Evolutionary conservation across 148 eudicot genomes (phyloP).

Genomic region (Euryodendron excelsum): DNA sequence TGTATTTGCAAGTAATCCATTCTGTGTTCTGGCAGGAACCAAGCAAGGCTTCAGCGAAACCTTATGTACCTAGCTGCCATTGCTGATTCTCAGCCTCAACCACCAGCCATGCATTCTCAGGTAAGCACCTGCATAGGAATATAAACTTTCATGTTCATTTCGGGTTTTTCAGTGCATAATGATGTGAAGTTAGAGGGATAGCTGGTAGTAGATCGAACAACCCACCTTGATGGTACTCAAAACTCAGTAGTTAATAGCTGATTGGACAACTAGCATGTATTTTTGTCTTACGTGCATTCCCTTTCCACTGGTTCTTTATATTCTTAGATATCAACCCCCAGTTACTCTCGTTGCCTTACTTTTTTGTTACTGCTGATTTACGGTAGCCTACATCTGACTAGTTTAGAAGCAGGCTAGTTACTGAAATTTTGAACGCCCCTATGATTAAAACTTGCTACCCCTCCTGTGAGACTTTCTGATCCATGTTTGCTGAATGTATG

Average conservation of each 20-base stretch:
- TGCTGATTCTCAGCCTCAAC: conserved; percentile 90
- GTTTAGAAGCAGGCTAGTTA: not conserved
- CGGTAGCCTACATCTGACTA: not conserved
- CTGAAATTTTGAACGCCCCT: not conserved
- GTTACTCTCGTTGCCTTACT: not conserved
- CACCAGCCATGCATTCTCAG: conserved; percentile 76
- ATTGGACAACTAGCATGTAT: too few species aligned
- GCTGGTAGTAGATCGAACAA: not conserved
- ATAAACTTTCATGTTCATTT: not conserved
- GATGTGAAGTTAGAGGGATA: not conserved
- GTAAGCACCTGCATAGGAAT: conserved; percentile 20
- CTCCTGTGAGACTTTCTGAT: not conserved
- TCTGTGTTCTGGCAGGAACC: conserved; percentile 46
- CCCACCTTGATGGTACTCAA: not conserved
- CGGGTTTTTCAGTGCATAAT: not conserved
- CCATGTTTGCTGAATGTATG: not conserved
- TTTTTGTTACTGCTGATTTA: not conserved
- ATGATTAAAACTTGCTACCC: not conserved
- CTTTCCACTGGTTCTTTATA: not conserved
- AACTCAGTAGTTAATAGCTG: too few species aligned
- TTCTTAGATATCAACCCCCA: not conserved
- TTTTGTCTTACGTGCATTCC: not conserved
- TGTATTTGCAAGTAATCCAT: not conserved
- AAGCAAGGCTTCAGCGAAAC: conserved; percentile 82
- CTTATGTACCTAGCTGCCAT: conserved; percentile 95